Conservation (phyloP, 441 rosid genomes). For the Viola pubescens region DNA sequence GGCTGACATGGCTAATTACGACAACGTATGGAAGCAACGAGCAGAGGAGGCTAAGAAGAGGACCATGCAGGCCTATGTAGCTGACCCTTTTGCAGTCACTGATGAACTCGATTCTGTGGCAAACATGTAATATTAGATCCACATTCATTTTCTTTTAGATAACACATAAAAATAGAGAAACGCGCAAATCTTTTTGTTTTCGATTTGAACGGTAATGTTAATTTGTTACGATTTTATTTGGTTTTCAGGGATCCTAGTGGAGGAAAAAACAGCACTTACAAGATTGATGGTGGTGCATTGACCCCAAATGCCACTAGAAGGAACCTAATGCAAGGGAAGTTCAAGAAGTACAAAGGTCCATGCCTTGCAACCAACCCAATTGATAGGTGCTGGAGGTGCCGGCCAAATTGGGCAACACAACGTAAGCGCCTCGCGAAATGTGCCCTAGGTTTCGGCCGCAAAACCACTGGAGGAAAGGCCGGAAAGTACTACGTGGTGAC, state of each 20-base stretch:
- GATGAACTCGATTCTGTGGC: slow-evolving; percentile 24
- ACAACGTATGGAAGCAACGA: slow-evolving; percentile 27
- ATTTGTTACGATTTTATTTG: too few species aligned
- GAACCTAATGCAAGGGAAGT: slow-evolving; percentile 23
- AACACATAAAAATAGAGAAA: too few species aligned
- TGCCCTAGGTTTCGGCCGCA: slow-evolving; percentile 75
- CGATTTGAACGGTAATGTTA: too few species aligned
- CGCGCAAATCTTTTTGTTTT: too few species aligned
- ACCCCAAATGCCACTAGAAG: slow-evolving; percentile 35
- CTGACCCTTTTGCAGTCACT: slow-evolving; percentile 36
- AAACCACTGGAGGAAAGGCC: slow-evolving; percentile 62
- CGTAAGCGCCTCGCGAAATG: slow-evolving; percentile 62
- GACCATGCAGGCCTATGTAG: slow-evolving; percentile 24
- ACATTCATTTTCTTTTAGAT: not conserved
- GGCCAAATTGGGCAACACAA: slow-evolving; percentile 39
- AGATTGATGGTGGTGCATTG: not conserved
- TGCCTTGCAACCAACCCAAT: slow-evolving; percentile 48
- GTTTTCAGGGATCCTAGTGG: not conserved
- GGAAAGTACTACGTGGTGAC: slow-evolving; percentile 66
- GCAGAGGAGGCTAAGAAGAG: slow-evolving; percentile 21
- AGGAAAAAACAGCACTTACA: slow-evolving; percentile 9
- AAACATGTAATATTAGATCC: slow-evolving; percentile 13
- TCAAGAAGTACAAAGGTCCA: slow-evolving; percentile 17
- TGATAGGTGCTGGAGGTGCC: slow-evolving; percentile 64
- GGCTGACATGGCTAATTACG: slow-evolving; percentile 8